Conservation (phyloP, 2,329 filamentous ascomycete species). For the Sarocladiaceae sp. region DNA sequence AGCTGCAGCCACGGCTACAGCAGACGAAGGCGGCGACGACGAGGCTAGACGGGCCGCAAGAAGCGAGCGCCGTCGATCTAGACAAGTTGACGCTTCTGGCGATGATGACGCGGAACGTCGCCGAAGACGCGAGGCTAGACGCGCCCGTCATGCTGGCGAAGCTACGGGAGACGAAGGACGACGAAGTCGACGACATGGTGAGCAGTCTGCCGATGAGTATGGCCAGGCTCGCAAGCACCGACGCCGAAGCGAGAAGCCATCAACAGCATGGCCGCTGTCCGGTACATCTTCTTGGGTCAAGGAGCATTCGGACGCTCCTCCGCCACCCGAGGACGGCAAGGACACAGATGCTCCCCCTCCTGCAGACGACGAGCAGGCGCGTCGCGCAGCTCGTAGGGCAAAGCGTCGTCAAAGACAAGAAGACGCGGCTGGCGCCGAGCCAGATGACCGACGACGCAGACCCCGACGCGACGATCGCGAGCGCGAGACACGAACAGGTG, state of each 20-base stretch:
- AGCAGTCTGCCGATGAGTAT: slow-evolving; percentile 38
- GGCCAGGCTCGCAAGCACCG: slow-evolving; percentile 34
- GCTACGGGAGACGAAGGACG: slow-evolving; percentile 1
- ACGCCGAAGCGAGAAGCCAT: slow-evolving; percentile 27
- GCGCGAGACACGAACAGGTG: slow-evolving; percentile 20
- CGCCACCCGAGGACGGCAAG: slow-evolving; percentile 42
- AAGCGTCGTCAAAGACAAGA: slow-evolving; percentile 37
- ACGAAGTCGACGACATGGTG: slow-evolving; percentile 21
- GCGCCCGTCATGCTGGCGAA: slow-evolving; percentile 28
- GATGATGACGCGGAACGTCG: slow-evolving; percentile 48
- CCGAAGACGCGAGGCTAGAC: slow-evolving; percentile 43
- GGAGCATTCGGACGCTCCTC: slow-evolving; percentile 55
- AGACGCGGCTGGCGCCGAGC: slow-evolving; percentile 34
- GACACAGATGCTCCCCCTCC: slow-evolving; percentile 23
- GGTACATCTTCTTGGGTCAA: slow-evolving; percentile 62
- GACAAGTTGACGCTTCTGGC: slow-evolving; percentile 30
- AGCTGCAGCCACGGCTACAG: slow-evolving; percentile 32
- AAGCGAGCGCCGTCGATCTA: slow-evolving; percentile 43
- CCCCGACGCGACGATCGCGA: slow-evolving; percentile 34
- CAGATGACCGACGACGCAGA: slow-evolving; percentile 37
- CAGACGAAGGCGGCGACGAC: slow-evolving; percentile 36
- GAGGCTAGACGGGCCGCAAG: slow-evolving; percentile 39
- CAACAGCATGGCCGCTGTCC: slow-evolving; percentile 51
- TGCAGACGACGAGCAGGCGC: slow-evolving; percentile 41
- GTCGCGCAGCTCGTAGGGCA: slow-evolving; percentile 41